Conservation (phyloP, 208 protist genomes). For the Naegleria gruberi region DNA sequence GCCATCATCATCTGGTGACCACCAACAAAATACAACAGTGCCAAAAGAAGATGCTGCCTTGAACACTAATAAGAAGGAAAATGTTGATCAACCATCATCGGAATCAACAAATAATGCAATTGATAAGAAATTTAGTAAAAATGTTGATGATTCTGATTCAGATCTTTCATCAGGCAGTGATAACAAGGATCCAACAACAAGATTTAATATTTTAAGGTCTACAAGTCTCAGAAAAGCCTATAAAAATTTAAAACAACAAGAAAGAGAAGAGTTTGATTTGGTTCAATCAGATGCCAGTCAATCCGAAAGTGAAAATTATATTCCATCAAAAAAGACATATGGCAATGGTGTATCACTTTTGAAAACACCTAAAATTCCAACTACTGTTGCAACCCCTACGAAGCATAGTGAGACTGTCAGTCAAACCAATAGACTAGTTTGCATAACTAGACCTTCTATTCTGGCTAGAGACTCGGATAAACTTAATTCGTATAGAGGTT, state of each 20-base stretch:
- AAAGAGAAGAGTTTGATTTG: conserved; percentile 10
- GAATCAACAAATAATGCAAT: no score
- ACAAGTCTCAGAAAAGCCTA: not conserved
- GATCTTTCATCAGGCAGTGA: not conserved
- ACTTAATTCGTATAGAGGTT: not conserved
- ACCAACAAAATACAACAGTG: no score
- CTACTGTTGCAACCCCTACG: not conserved
- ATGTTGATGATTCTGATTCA: not conserved
- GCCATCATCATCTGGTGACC: no score
- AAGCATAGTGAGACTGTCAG: not conserved
- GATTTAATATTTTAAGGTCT: not conserved
- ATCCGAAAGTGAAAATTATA: not conserved
- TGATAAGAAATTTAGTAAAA: no score
- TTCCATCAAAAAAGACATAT: not conserved
- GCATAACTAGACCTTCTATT: not conserved
- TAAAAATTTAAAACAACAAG: not conserved
- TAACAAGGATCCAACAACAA: not conserved
- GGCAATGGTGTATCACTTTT: not conserved
- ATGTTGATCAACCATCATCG: no score
- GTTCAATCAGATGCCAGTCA: not conserved
- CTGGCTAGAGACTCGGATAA: not conserved
- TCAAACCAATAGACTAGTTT: not conserved
- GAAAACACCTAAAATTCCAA: not conserved
- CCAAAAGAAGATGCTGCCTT: no score
- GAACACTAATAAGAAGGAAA: no score